Evolutionary conservation across 257 asterid genomes (phyloP), one percentile per base, ranked within the genome.

Genomic region (Petunia secreta): DNA sequence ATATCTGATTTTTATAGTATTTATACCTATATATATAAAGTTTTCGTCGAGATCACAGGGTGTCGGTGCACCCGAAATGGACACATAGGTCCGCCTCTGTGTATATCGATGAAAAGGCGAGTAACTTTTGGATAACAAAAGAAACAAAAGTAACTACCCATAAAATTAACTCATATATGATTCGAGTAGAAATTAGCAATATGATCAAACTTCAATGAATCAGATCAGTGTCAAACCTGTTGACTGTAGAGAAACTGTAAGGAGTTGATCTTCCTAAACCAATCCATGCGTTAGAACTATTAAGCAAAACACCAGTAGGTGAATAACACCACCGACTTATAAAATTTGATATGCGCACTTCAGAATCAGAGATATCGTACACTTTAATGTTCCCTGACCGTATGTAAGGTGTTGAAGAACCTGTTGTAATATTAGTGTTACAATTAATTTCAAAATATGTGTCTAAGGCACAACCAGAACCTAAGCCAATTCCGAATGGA

Each of bases 341-440:
- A 11, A 46, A 75, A 87, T 79, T 93, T 15, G 90, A 80, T 75
- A 91, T 8, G n/a, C 93, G 90, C 75, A 90, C 8, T 8, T 86
- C 89, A 82, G 57, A 76, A 37, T 93, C 96, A 40, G 98, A 86
- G 50, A 92, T 88, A 2, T 89, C 91, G 73, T 54, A 81, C 0
- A 89, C 41, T 13, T 40, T 78, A 78, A 89, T 54, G 16, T 7
- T 16, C n/a, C n/a, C n/a, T n/a, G n/a, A n/a, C 2, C 86, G 67
- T 3, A 74, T 52, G 55, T 37, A 83, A 1, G 91, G 91, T 41
- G 80, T 87, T 1, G 97, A 94, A 3, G 95, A 90, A 48, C 60
- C 59, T 66, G 63, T 81, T 81, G 38, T n/a, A n/a, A n/a, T 88
- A 52, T 74, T 48, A 25, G 40, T 4, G 86, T 83, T 91, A 91